These are phyloP conservation scores for Aspergillus ustus DNA, from an alignment of 2,329 filamentous ascomycete genomes.

Conservation along the genomic window DNA sequence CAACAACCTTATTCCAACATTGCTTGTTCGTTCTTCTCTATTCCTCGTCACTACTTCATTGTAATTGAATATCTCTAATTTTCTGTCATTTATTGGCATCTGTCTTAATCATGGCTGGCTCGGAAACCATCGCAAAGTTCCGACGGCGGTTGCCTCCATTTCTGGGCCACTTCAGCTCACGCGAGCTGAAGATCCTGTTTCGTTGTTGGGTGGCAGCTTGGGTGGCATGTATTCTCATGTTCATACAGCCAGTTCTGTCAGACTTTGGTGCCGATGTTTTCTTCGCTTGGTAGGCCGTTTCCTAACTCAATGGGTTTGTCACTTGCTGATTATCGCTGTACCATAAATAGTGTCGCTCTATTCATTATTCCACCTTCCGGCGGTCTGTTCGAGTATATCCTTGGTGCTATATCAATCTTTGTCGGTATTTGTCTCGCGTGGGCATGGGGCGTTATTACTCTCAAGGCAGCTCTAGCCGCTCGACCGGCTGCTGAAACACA, in stretches of 20 bases:
- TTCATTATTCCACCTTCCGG: conserved; percentile 53
- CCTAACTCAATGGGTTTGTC: neutral
- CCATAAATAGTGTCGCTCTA: conserved; percentile 38
- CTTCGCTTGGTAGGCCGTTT: conserved; percentile 36
- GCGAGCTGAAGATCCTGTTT: conserved; percentile 53
- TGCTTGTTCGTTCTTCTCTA: too few species aligned
- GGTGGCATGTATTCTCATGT: conserved; percentile 52
- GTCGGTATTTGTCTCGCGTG: conserved; percentile 55
- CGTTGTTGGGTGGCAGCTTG: conserved; percentile 55
- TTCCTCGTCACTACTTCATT: too few species aligned
- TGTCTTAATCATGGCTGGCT: neutral
- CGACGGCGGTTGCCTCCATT: conserved; percentile 30
- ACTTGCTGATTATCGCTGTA: neutral
- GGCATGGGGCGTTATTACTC: conserved; percentile 56
- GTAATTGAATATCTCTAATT: too few species aligned
- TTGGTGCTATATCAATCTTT: conserved; percentile 49
- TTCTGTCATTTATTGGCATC: too few species aligned
- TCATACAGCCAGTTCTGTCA: conserved; percentile 50
- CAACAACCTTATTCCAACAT: too few species aligned
- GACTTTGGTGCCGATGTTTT: conserved; percentile 53
- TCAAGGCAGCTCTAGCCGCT: conserved; percentile 54
- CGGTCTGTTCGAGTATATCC: conserved; percentile 53
- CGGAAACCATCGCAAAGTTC: neutral
- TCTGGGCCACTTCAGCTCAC: conserved; percentile 52
- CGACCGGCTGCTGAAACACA: conserved; percentile 47